Conservation (phyloP, 805 yeast species). For the Candida endomychidarum region DNA sequence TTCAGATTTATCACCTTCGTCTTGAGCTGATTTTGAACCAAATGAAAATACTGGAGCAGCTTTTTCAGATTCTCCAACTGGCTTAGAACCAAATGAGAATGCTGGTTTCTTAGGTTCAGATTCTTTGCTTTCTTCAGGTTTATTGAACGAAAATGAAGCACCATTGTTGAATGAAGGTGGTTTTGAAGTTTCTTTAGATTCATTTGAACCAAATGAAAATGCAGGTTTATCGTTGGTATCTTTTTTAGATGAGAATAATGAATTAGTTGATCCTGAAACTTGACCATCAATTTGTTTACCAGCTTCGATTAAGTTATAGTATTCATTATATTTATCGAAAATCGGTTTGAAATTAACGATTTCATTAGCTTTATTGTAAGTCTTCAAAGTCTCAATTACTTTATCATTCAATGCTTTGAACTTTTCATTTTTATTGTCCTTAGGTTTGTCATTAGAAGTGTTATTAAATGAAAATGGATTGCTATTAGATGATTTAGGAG, state of each 20-base stretch:
- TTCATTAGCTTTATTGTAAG: slow-evolving; percentile 43
- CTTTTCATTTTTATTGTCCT: slow-evolving; percentile 38
- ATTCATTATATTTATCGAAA: slow-evolving; percentile 58
- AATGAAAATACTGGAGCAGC: neutral
- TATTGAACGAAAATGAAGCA: too few relatives aligned
- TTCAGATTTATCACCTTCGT: slow-evolving; percentile 4
- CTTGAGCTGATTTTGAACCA: neutral
- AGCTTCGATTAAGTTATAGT: slow-evolving; percentile 28
- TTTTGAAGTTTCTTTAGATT: neutral
- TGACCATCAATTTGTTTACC: neutral
- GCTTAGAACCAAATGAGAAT: slow-evolving; percentile 5
- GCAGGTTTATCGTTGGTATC: slow-evolving; percentile 11
- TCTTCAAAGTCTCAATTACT: slow-evolving; percentile 50
- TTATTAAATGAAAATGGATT: slow-evolving; percentile 2
- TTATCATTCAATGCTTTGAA: slow-evolving; percentile 65
- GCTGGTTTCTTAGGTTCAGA: too few relatives aligned
- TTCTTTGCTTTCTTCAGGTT: slow-evolving; percentile 1
- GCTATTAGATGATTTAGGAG: neutral
- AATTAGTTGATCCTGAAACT: neutral
- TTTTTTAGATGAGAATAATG: slow-evolving; percentile 15
- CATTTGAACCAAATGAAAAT: slow-evolving; percentile 18
- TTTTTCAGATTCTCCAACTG: slow-evolving; percentile 1
- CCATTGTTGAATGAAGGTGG: neutral
- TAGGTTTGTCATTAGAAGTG: neutral
- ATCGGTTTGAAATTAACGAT: slow-evolving; percentile 56